Evolutionary conservation across 1,139 yeast genomes (phyloP), one percentile per base, ranked within the genome.

Genomic region (Saccharomyces hybrid): DNA sequence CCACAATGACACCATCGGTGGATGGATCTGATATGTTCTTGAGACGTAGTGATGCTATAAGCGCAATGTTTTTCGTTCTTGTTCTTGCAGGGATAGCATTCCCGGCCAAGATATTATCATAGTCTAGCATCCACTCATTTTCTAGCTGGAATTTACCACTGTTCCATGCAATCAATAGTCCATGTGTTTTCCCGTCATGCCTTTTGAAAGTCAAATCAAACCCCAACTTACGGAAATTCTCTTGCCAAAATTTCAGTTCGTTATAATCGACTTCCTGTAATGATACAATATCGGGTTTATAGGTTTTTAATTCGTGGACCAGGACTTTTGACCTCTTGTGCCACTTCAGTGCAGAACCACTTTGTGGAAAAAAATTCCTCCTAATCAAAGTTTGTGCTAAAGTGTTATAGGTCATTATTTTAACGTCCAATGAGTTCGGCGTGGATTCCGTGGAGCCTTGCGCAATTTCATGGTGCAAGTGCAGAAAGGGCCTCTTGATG

Each of bases 311-410:
- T 66, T 91, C 97, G 4, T 75, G 75, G 7, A 83, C 66, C 14
- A 90, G 70, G 0, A 84, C 87, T 54, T 76, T 76, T 0, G 90
- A 84, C 57, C 97, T 73, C 57, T 78, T 78, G 41, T 76, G 74
- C 97, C 97, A 91, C 66, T 88, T 89, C 54, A 91, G 72, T 0
- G 91, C 90, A 52, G 80, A 78, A 0, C 95, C 97, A 67, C 86
- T 88, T 1, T 88, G 84, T 0, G 97, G 97, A 60, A 88, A 90
- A 57, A 88, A 68, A 48, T 78, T 81, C 51, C 97, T 73, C 63
- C 96, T 75, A 46, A 90, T 86, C 58, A 90, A 73, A 0, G 93
- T 82, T 65, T 90, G 98, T 0, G 97, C 97, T 46, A 90, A 72
- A 41, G 87, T 74, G 66, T 87, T 86, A 64, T 86, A 86, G 0